Base-by-base conservation (phyloP, 208 protist species). In the Crithidia acanthocephali region DNA sequence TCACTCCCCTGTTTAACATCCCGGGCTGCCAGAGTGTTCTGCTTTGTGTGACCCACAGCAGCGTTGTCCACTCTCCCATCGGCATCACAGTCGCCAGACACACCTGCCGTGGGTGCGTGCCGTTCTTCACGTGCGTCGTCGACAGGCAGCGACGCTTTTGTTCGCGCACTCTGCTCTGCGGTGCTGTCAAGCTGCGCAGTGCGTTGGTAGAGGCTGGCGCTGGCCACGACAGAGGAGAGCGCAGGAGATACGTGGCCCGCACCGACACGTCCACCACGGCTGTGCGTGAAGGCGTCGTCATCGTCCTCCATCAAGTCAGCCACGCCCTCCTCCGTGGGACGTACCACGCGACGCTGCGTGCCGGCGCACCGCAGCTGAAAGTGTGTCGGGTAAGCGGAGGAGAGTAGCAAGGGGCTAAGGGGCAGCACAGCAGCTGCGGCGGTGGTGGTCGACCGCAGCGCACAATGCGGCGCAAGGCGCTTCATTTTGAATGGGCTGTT, bases 271-370 rank as follows among this genome's bases (percentile, higher is more conserved):
- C 25, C 50, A 40, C 25, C 27, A 20, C 11, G 10, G 5, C 33
- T 11, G 48, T 2, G 40, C 2, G 55, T 27, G 33, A 60, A 32
- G 35, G 20, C 37, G 10, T 68, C 69, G 37, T 63, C 69, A 27
- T 75, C 69, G 22, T n/a, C n/a, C n/a, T 75, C 69, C 69, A 75
- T 75, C 60, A 75, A 30, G 5, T 68, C 60, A 15, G 60, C 69
- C 20, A 75, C 40, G n/a, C 40, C 37, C 25, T 75, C 61, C 37
- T 75, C 69, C 1, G 69, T 75, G 59, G 69, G 69, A 27, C 59
- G 69, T 18, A 75, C 44, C 20, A 61, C 37, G 42, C 69, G 69
- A 35, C 69, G 59, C 28, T 75, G 69, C 60, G 60, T 75, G 4
- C 52, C 60, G 25, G 42, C 28, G 18, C 52, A 67, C n/a, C 69